A percentile compares a stretch with the other conserved stretches of the same genome.
These are phyloP conservation scores for Fusarium metavorans DNA, from an alignment of 2,329 filamentous ascomycete species.

Conservation along the genomic window DNA sequence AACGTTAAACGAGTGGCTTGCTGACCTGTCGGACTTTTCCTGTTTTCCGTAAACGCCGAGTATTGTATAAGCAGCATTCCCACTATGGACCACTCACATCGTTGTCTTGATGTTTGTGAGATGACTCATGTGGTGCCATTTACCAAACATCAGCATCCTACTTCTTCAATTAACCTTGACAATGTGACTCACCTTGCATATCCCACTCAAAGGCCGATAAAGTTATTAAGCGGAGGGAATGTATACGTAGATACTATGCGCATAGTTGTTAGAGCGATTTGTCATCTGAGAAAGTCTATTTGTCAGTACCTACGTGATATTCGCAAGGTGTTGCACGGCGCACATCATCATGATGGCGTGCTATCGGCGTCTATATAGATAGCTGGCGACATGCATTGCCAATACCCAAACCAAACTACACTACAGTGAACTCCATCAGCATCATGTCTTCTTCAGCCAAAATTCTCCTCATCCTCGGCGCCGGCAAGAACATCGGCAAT, in stretches of 20 bases:
- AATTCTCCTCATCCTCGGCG: not conserved
- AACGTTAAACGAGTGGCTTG: not conserved
- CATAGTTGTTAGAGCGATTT: not conserved
- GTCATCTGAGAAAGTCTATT: not conserved
- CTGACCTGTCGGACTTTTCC: not conserved
- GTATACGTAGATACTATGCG: not conserved
- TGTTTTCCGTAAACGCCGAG: not conserved
- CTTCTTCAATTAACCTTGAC: not conserved
- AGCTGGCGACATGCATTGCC: not conserved
- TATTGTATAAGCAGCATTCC: not conserved
- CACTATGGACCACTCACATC: not conserved
- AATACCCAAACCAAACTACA: not conserved
- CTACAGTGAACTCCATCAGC: not conserved
- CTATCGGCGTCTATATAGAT: not conserved
- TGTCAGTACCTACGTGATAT: not conserved
- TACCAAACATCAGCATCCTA: not conserved
- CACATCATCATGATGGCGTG: not conserved
- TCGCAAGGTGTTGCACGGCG: not conserved
- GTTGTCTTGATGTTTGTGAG: not conserved
- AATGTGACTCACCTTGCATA: not conserved
- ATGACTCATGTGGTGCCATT: not conserved
- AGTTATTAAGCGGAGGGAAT: not conserved
- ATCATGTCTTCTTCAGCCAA: not conserved
- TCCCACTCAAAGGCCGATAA: not conserved
- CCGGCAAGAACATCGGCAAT: not conserved